These are phyloP conservation scores for Cladosporium sp. DNA, from an alignment of 2,329 filamentous ascomycete species.

Conservation along the genomic window DNA sequence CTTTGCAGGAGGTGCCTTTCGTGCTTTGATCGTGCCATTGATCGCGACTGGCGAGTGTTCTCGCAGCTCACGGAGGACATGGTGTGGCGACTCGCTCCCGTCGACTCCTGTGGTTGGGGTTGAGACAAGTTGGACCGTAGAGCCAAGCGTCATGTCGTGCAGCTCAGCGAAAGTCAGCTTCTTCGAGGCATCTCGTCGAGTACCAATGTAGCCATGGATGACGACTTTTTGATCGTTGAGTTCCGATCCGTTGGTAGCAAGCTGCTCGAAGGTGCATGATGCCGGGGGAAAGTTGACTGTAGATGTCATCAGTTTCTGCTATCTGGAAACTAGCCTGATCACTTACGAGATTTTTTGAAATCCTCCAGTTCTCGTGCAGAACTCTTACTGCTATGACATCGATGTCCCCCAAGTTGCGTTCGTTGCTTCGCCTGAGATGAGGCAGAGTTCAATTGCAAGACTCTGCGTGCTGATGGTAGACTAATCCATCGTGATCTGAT, in stretches of 20 bases:
- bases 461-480: constrained; percentile 1
- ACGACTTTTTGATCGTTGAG: constrained; percentile 42
- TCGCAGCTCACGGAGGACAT: constrained; percentile 21
- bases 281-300: constrained; percentile 39
- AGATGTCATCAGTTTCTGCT: background rate
- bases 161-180: constrained; percentile 67
- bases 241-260: constrained; percentile 23
- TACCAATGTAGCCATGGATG: constrained; percentile 69
- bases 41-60: constrained; percentile 53
- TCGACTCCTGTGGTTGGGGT: constrained; percentile 24
- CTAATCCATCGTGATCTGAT: constrained; percentile 1
- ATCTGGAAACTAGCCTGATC: background rate
- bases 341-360: constrained; percentile 27
- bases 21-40: constrained; percentile 45
- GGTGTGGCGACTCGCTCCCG: constrained; percentile 24
- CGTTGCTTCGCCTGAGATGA: background rate
- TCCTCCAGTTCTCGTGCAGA: constrained; percentile 15
- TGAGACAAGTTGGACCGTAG: constrained; percentile 36
- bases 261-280: constrained; percentile 34
- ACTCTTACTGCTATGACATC: background rate
- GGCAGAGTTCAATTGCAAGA: constrained; percentile 1
- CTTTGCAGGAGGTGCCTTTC: constrained; percentile 33
- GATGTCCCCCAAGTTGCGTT: background rate
- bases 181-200: constrained; percentile 62
- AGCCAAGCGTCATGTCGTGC: constrained; percentile 36